Conservation (phyloP, 441 rosid species). For the Rhodomyrtus psidioides region DNA sequence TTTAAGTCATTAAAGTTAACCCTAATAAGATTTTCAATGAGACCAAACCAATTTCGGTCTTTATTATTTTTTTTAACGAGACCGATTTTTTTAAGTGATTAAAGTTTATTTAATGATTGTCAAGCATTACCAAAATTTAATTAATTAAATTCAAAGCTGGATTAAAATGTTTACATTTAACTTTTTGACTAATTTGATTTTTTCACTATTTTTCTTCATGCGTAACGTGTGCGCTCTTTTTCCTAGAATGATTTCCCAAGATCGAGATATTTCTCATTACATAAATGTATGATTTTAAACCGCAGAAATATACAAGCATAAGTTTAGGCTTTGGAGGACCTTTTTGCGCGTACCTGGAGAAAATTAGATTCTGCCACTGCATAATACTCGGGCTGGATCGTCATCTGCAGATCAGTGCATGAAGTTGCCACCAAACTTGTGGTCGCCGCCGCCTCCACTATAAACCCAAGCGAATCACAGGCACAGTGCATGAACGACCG, state of each 20-base stretch:
- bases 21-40: no score
- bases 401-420: not conserved
- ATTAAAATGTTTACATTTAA: not conserved
- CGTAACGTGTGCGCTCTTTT: not conserved
- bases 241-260: not conserved
- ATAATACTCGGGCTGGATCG: not conserved
- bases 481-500: slow-evolving; percentile 8
- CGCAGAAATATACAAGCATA: not conserved
- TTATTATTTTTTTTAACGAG: not conserved
- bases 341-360: slow-evolving; percentile 25
- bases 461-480: not conserved
- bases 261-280: not conserved
- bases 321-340: not conserved
- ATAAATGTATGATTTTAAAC: not conserved
- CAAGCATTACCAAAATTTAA: not conserved
- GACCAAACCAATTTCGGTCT: not conserved
- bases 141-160: not conserved
- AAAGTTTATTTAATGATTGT: not conserved
- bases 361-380: slow-evolving; percentile 27
- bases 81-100: no score
- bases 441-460: not conserved
- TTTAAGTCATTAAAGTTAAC: no score
- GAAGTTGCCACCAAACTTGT: not conserved
- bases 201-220: not conserved
- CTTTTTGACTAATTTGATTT: not conserved